Conservation (phyloP, 2,329 filamentous ascomycete genomes). For the Myriosclerotinia duriaeana region DNA sequence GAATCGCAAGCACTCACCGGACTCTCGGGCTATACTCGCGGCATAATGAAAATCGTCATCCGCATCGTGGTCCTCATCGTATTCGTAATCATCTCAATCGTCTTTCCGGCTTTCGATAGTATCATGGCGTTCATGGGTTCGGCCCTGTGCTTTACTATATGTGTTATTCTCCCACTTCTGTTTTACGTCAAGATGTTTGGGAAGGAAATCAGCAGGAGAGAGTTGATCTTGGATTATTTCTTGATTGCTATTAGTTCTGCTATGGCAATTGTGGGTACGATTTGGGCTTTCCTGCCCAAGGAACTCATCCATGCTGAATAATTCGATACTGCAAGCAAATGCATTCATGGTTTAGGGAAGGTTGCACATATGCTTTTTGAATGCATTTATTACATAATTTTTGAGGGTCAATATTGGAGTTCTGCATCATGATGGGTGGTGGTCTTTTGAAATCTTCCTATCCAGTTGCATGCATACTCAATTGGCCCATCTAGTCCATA, state of each 20-base stretch:
- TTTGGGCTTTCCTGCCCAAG: constrained; percentile 86
- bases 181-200: constrained; percentile 92
- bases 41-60: constrained; percentile 58
- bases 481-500: neutral
- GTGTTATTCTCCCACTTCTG: constrained; percentile 81
- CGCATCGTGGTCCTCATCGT: constrained; percentile 66
- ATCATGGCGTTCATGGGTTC: constrained; percentile 80
- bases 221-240: constrained; percentile 65
- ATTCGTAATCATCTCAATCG: constrained; percentile 72
- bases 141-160: constrained; percentile 89
- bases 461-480: constrained; percentile 3
- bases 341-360: neutral
- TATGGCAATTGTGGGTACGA: constrained; percentile 74
- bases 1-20: constrained; percentile 51
- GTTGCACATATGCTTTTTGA: constrained; percentile 1
- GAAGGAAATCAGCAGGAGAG: constrained; percentile 61
- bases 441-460: neutral
- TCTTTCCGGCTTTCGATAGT: constrained; percentile 67
- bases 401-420: constrained; percentile 7
- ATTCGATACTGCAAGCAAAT: neutral
- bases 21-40: constrained; percentile 56
- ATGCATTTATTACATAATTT: neutral
- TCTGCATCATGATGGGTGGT: constrained; percentile 8
- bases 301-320: constrained; percentile 61
- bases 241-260: constrained; percentile 68